Evolutionary conservation across 2,329 filamentous ascomycete genomes (phyloP).

Genomic region (Nemania diffusa): DNA sequence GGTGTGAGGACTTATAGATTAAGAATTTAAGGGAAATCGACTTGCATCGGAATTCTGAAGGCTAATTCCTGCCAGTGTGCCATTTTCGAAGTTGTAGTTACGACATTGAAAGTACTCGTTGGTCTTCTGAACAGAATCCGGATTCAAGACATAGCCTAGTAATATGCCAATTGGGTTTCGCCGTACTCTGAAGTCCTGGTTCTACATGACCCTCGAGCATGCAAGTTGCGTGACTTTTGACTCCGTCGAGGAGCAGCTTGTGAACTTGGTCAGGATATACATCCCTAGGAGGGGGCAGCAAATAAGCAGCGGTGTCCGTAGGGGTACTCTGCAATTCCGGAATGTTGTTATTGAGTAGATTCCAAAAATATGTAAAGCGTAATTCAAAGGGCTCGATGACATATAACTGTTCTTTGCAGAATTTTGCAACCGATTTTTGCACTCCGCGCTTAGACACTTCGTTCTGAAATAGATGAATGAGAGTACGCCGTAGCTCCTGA

Average conservation of each 20-base stretch:
- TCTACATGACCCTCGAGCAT: slow-evolving; percentile 9
- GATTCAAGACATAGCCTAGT: slow-evolving; percentile 19
- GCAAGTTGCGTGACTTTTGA: slow-evolving; percentile 9
- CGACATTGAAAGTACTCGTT: slow-evolving; percentile 15
- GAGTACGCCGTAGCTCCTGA: slow-evolving; percentile 2
- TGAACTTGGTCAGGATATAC: slow-evolving; percentile 17
- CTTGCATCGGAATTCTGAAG: slow-evolving; percentile 19
- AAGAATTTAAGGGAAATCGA: slow-evolving; percentile 9
- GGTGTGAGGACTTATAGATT: background rate
- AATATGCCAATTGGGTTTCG: slow-evolving; percentile 13
- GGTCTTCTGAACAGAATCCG: slow-evolving; percentile 5
- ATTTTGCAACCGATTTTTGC: slow-evolving; percentile 5
- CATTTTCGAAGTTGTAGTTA: slow-evolving; percentile 17
- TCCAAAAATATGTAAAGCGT: slow-evolving; percentile 4
- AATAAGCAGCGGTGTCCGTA: slow-evolving; percentile 10
- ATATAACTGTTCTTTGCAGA: slow-evolving; percentile 7
- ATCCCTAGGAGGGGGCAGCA: slow-evolving; percentile 4
- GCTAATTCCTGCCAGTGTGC: slow-evolving; percentile 16
- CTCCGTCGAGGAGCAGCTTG: slow-evolving; percentile 16
- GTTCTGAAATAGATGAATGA: slow-evolving; percentile 2
- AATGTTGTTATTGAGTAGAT: slow-evolving; percentile 10
- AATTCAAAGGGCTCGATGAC: slow-evolving; percentile 9
- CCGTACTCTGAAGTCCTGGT: slow-evolving; percentile 1
- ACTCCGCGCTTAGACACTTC: background rate
- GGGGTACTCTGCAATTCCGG: background rate